Percentiles rank a stretch among this genome's conserved stretches.
Evolutionary conservation across 805 yeast species (phyloP).

Genomic region (Hermanozyma aechmeae): DNA sequence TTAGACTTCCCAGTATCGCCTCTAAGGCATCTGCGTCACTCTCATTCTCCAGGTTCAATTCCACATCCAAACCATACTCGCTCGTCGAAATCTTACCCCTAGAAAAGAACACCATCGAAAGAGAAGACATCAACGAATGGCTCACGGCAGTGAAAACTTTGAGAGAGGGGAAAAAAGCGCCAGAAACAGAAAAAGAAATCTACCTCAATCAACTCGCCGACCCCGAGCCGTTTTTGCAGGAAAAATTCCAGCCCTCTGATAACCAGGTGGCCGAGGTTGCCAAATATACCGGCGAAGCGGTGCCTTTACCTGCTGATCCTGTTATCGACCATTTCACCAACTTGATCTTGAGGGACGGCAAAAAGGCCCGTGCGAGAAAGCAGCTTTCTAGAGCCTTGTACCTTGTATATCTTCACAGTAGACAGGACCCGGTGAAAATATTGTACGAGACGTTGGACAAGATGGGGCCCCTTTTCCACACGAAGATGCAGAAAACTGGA

Average conservation of each 20-base stretch:
- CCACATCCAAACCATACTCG: no score
- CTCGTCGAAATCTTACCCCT: conserved; percentile 32
- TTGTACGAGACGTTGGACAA: conserved; percentile 68
- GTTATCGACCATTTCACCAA: conserved; percentile 70
- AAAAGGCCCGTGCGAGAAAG: conserved; percentile 71
- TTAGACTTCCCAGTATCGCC: no score
- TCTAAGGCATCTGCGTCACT: no score
- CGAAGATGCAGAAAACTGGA: conserved; percentile 72
- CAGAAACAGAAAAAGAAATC: conserved; percentile 25
- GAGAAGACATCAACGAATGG: conserved; percentile 39
- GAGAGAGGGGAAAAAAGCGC: conserved; percentile 22
- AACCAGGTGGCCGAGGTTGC: conserved; percentile 56
- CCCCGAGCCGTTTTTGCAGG: conserved; percentile 25
- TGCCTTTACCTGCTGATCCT: conserved; percentile 63
- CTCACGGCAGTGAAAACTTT: conserved; percentile 32
- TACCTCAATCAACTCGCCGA: conserved; percentile 30
- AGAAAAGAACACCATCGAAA: conserved; percentile 26
- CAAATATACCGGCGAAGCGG: conserved; percentile 36
- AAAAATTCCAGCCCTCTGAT: conserved; percentile 46
- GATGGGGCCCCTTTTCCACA: conserved; percentile 76
- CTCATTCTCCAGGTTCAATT: no score
- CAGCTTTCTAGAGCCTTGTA: conserved; percentile 71
- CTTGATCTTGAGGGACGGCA: conserved; percentile 87
- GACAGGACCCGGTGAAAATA: conserved; percentile 72
- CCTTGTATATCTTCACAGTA: conserved; percentile 58